phyloP scores from a whole-genome alignment of 768 basidiomycete species.

The Russula virescens region DNA sequence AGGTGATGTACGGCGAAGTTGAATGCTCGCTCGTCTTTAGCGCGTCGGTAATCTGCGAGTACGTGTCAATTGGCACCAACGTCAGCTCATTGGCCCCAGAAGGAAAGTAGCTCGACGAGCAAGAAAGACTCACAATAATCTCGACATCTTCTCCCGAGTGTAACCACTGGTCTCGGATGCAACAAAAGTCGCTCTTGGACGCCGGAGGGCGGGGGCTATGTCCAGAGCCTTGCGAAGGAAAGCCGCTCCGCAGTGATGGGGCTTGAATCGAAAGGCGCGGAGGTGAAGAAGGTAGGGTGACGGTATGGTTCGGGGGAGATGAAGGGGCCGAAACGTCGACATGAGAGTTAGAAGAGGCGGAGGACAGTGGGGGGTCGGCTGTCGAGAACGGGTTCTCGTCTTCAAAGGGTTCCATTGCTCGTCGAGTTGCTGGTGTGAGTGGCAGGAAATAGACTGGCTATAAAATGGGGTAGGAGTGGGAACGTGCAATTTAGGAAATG shows the following conservation, averaged over 20 bases:
- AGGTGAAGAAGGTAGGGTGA: slow-evolving; percentile 43
- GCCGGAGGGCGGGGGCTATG: slow-evolving; percentile 42
- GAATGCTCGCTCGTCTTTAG: slow-evolving; percentile 89
- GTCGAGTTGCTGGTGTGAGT: background rate
- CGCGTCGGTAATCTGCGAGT: slow-evolving; percentile 83
- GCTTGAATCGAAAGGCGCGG: slow-evolving; percentile 15
- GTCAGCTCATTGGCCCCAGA: background rate
- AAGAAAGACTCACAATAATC: slow-evolving; percentile 52
- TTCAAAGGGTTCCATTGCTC: slow-evolving; percentile 35
- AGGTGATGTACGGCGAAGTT: slow-evolving; percentile 88
- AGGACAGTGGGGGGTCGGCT: slow-evolving; percentile 33
- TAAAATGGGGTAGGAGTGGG: too few relatives aligned
- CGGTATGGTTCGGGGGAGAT: slow-evolving; percentile 39
- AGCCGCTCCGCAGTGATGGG: slow-evolving; percentile 36
- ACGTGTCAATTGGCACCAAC: background rate
- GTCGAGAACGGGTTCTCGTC: slow-evolving; percentile 41
- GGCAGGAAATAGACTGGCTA: too few relatives aligned
- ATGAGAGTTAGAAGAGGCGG: slow-evolving; percentile 49
- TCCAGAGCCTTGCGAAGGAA: slow-evolving; percentile 54
- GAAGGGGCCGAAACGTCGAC: slow-evolving; percentile 55
- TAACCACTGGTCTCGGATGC: slow-evolving; percentile 64
- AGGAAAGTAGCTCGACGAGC: background rate
- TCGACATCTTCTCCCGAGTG: slow-evolving; percentile 81
- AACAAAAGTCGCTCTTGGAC: slow-evolving; percentile 77
- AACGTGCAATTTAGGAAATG: too few relatives aligned